Percentiles rank a stretch among this genome's conserved stretches.
phyloP scores from a whole-genome alignment of 805 yeast genomes.

The Metschnikowia vanudenii region DNA sequence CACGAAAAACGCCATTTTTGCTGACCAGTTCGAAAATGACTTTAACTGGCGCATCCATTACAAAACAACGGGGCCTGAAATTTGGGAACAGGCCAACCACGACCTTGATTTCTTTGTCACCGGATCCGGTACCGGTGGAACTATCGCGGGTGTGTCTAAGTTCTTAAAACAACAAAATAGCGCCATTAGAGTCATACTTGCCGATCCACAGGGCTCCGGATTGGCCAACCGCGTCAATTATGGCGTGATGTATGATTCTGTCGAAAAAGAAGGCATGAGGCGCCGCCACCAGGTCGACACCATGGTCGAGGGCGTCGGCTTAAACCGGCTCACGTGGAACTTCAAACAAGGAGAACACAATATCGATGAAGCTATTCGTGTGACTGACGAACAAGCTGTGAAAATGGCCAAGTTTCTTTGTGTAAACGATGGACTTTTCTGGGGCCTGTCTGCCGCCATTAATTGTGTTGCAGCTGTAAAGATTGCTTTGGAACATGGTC shows the following conservation, averaged over 20 bases:
- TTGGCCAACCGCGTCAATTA: constrained; percentile 76
- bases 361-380: constrained; percentile 79
- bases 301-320: constrained; percentile 88
- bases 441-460: constrained; percentile 92
- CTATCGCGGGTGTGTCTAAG: constrained; percentile 27
- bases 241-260: constrained; percentile 91
- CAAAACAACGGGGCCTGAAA: constrained; percentile 87
- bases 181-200: constrained; percentile 56
- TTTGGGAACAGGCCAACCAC: constrained; percentile 68
- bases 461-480: constrained; percentile 87
- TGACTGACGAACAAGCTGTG: constrained; percentile 75
- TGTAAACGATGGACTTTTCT: constrained; percentile 81
- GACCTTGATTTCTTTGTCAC: constrained; percentile 73
- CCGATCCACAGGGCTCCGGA: constrained; percentile 97
- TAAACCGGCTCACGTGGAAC: constrained; percentile 82
- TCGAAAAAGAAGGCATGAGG: constrained; percentile 89
- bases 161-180: constrained; percentile 45
- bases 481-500: constrained; percentile 42
- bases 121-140: constrained; percentile 88
- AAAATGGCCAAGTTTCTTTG: constrained; percentile 85
- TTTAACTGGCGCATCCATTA: constrained; percentile 86
- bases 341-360: constrained; percentile 65
- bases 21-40: constrained; percentile 94
- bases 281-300: constrained; percentile 97
- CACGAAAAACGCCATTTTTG: constrained; percentile 67